Conservation (phyloP, 2,329 filamentous ascomycete species). For the Phialemoniopsis sp. region DNA sequence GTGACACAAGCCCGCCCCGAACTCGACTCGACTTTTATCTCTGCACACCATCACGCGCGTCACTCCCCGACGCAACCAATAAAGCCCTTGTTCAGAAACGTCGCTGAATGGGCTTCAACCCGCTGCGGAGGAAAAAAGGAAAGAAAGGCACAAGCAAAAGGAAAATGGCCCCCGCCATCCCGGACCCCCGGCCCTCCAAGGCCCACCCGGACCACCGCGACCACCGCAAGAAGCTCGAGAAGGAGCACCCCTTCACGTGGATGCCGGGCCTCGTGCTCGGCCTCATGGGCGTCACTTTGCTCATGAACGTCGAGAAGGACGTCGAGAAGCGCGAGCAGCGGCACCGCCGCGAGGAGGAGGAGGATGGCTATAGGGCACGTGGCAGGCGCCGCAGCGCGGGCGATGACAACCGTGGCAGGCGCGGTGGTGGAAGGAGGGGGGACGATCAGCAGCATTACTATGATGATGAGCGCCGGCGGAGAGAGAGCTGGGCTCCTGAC, state of each 20-base stretch:
- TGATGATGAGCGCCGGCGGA: too few species aligned
- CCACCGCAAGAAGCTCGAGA: conserved; percentile 31
- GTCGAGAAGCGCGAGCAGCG: conserved; percentile 26
- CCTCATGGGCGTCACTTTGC: conserved; percentile 25
- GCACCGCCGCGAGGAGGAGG: conserved; percentile 14
- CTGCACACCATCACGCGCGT: too few species aligned
- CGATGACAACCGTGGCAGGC: neutral
- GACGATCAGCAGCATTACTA: too few species aligned
- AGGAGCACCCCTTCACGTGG: conserved; percentile 33
- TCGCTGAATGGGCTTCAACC: too few species aligned
- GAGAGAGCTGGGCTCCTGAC: too few species aligned
- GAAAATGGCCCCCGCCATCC: conserved; percentile 8
- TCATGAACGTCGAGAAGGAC: conserved; percentile 35
- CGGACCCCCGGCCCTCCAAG: conserved; percentile 27
- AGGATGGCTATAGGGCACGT: conserved; percentile 7
- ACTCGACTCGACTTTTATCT: too few species aligned
- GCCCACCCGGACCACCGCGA: conserved; percentile 31
- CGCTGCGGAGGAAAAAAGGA: neutral
- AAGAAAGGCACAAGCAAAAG: conserved; percentile 4
- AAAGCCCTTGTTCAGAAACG: too few species aligned
- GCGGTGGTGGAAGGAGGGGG: too few species aligned
- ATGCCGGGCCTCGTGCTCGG: conserved; percentile 31
- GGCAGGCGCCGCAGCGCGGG: neutral
- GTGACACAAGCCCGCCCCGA: too few species aligned
- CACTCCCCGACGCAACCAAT: too few species aligned